Base-by-base conservation (phyloP, 2,329 filamentous ascomycete species). In the Cladophialophora bantiana region DNA sequence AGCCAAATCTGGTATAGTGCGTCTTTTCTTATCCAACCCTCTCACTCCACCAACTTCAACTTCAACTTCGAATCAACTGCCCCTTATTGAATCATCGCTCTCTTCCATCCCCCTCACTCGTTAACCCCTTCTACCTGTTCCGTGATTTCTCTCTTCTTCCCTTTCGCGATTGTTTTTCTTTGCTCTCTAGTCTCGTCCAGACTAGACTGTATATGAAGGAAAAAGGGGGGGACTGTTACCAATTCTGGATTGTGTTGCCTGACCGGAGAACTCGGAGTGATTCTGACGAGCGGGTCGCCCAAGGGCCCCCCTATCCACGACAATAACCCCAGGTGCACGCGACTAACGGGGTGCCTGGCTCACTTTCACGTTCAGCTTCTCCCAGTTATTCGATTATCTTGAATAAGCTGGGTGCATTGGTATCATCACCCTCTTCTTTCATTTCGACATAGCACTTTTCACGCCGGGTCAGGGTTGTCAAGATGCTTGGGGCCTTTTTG, bases 401-500 rank as follows among this genome's bases (percentile, higher is more conserved):
- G 38, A 26, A 20, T 42, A 45, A 59, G 12, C 10, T 15, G 5
- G 56, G 10, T n/a, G 26, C 18, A 12, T 13, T 26, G 45, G 3
- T 12, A 26, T 50, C 18, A 50, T 26, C 18, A 26, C 26, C 18
- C 12, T 50, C 26, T 13, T 56, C 13, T 56, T n/a, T 20, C 9
- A 15, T 36, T 31, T 26, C 12, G 10, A 48, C 40, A 18, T n/a
- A 32, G 5, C n/a, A 13, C 5, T 12, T 48, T 48, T 20, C 10
- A 26, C 34, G 4, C n/a, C 57, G n/a, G 12, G 26, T 48, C 57
- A 9, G 15, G 32, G 13, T 59, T 32, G 42, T 52, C 58, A 65
- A 34, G 35, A 68, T 68, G 62, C 48, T 18, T n/a, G 35, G 38
- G 12, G 36, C 60, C 59, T 48, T 52, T 7, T 32, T 52, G 12